Base-by-base conservation (phyloP, 306 rosid species). In the Acacia confusa region DNA sequence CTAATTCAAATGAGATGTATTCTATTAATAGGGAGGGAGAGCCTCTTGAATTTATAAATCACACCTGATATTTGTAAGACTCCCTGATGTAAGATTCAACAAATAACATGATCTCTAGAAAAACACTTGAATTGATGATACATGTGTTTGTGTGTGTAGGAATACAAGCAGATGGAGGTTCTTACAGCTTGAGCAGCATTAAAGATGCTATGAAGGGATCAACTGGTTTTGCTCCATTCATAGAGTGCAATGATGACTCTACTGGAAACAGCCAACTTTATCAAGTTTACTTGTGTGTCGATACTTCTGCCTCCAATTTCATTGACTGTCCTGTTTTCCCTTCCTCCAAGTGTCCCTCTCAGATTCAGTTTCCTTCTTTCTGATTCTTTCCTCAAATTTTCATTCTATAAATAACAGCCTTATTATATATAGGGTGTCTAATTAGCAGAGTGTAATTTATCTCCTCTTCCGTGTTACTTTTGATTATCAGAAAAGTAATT, bases 161-260 rank as follows among this genome's bases (percentile, higher is more conserved):
- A 58, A 85, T 92, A 66, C 10, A 77, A 14, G 81, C 97, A 25
- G 74, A 86, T 80, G 92, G 91, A 22, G 53, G 36, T 11, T 85
- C 83, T 10, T 92, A 90, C 73, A 85, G 83, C 65, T 70, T 85
- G 30, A 82, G 83, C 77, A 85, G 66, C 78, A 86, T 92, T 8
- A 83, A 75, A 70, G 55, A 19, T 15, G 86, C 83, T 14, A 86
- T 92, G 78, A 17, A 83, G 32, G 61, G 5, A 53, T 87, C 28
- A 81, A 28, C 58, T 82, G 89, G 92, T 43, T 79, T 13, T 72
- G 25, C 73, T 75, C 85, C 87, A 15, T 75, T 58, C 45, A 85
- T 90, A 63, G 86, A 85, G 58, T 92, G 97, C 85, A 89, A 90
- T 72, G 72, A 52, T 36, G 93, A 90, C 66, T 22, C 84, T 14